Evolutionary conservation across 2,329 filamentous ascomycete species (phyloP).

Genomic region (Gaeumannomyces tritici): DNA sequence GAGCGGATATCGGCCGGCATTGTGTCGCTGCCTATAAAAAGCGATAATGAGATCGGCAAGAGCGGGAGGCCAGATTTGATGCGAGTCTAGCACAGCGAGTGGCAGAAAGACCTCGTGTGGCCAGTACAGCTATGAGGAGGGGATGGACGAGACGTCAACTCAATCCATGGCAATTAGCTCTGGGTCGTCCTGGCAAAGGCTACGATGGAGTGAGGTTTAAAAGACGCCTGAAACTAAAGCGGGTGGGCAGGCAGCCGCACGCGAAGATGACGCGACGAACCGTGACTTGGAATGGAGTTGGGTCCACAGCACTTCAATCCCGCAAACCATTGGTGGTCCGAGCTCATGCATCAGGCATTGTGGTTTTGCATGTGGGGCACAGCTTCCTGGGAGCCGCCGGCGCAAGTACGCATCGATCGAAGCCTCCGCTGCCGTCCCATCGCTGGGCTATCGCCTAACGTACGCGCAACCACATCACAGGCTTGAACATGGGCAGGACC

Average conservation of each 20-base stretch:
- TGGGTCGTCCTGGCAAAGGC: too few relatives aligned
- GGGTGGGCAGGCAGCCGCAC: neutral
- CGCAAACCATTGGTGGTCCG: neutral
- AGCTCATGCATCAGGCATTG: slow-evolving; percentile 11
- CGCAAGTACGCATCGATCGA: neutral
- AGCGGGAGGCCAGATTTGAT: neutral
- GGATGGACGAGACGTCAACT: neutral
- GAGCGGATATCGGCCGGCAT: slow-evolving; percentile 82
- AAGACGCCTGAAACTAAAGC: neutral
- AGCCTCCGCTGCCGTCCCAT: neutral
- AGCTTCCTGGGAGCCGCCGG: too few relatives aligned
- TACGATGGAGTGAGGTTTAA: neutral
- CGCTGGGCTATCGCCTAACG: neutral
- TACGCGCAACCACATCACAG: neutral
- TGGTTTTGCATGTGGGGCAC: neutral
- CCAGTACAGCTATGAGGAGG: neutral
- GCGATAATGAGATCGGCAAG: neutral
- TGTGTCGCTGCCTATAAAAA: too few relatives aligned
- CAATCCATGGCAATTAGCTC: neutral
- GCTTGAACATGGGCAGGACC: slow-evolving; percentile 32
- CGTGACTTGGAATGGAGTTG: slow-evolving; percentile 8
- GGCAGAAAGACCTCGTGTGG: neutral
- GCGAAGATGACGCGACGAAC: slow-evolving; percentile 1
- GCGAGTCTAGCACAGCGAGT: neutral
- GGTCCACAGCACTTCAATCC: neutral